These are phyloP conservation scores for Ogataea sp. DNA, from an alignment of 805 yeast genomes.

Conservation along the genomic window DNA sequence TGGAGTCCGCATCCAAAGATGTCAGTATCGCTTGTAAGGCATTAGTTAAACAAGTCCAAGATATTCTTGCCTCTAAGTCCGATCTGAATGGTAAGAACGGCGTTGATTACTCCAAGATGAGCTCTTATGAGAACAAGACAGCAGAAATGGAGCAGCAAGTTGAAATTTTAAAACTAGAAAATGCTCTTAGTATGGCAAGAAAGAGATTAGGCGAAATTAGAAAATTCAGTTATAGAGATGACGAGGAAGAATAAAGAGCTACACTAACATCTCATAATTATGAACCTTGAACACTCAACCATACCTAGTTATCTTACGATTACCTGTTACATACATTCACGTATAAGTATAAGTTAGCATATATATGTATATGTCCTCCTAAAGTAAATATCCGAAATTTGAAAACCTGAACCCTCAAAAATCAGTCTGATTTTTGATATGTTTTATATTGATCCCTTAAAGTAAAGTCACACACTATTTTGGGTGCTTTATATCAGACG, in stretches of 20 bases:
- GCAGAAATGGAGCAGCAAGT: slow-evolving; percentile 92
- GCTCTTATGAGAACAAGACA: slow-evolving; percentile 76
- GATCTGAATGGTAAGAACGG: slow-evolving; percentile 24
- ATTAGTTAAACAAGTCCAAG: slow-evolving; percentile 64
- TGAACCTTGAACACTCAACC: slow-evolving; percentile 4
- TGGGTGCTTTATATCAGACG: no score
- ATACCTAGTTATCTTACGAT: no score
- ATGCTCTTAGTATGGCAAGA: slow-evolving; percentile 61
- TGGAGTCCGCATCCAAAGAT: slow-evolving; percentile 59
- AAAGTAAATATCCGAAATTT: no score
- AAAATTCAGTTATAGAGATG: slow-evolving; percentile 64
- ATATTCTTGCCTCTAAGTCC: slow-evolving; percentile 29
- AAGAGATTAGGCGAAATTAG: slow-evolving; percentile 80
- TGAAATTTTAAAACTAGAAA: slow-evolving; percentile 76
- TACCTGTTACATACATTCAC: no score
- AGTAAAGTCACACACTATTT: no score
- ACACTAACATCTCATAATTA: no score
- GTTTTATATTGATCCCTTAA: no score
- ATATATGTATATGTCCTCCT: no score
- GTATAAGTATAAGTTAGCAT: no score
- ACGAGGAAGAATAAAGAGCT: slow-evolving; percentile 42
- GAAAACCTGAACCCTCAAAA: no score
- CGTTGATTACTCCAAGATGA: slow-evolving; percentile 60
- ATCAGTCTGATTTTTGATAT: no score
- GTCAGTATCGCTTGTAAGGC: slow-evolving; percentile 73